A percentile compares a stretch with the other conserved stretches of the same genome.
These are phyloP conservation scores for Leccinum pachyderme DNA, from an alignment of 1,284 basidiomycete genomes.

Conservation along the genomic window DNA sequence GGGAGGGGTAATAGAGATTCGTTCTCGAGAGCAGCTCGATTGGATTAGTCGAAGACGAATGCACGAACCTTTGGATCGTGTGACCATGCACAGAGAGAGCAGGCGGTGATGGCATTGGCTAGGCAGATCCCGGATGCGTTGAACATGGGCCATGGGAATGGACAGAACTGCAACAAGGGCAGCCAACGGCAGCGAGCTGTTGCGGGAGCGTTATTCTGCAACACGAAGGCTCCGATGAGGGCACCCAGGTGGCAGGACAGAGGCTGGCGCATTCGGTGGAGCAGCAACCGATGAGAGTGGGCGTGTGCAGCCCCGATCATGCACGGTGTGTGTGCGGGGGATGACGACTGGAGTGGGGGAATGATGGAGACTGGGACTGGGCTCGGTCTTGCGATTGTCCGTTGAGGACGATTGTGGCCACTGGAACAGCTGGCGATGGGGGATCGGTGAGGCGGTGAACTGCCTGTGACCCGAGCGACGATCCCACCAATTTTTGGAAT, in stretches of 20 bases:
- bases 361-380: constrained; percentile 33
- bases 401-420: constrained; percentile 10
- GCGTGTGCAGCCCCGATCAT: constrained; percentile 24
- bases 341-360: constrained; percentile 30
- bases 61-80: constrained; percentile 4
- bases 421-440: constrained; percentile 25
- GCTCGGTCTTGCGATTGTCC: constrained; percentile 16
- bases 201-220: constrained; percentile 2
- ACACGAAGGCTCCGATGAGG: constrained; percentile 3
- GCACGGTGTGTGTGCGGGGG: constrained; percentile 25
- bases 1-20: constrained; percentile 34
- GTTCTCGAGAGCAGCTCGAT: constrained; percentile 31
- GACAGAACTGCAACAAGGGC: constrained; percentile 17
- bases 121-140: constrained; percentile 9
- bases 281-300: constrained; percentile 25
- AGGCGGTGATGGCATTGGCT: constrained; percentile 8
- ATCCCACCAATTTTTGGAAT: constrained; percentile 32
- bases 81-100: constrained; percentile 26
- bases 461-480: constrained; percentile 29
- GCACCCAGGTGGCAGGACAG: constrained; percentile 19
- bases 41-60: constrained; percentile 9
- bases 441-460: constrained; percentile 28
- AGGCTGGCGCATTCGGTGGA: constrained; percentile 14
- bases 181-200: constrained; percentile 21
- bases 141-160: constrained; percentile 19